Conservation (phyloP, 139 green algal species). For the Picochlorum sp. region DNA sequence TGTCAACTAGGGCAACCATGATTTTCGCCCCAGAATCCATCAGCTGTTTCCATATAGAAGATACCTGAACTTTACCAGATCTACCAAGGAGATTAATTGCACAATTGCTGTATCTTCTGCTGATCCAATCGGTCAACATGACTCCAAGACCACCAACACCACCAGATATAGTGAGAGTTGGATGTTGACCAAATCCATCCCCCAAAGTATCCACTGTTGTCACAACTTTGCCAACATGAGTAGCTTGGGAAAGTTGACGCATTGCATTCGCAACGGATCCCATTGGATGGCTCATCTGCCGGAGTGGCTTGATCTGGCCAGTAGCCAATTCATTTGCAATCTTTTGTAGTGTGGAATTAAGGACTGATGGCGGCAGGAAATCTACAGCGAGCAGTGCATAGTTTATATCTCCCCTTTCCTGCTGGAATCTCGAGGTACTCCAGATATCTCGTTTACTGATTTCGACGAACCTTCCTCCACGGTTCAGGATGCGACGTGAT, state of each 20-base stretch:
- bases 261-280: slow-evolving; percentile 40
- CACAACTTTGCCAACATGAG: slow-evolving; percentile 73
- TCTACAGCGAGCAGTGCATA: slow-evolving; percentile 70
- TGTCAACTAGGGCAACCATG: slow-evolving; percentile 9
- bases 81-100: slow-evolving; percentile 12
- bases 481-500: slow-evolving; percentile 43
- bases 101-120: neutral
- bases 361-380: slow-evolving; percentile 53
- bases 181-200: too few species aligned
- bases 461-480: slow-evolving; percentile 55
- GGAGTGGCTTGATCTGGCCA: slow-evolving; percentile 36
- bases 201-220: neutral
- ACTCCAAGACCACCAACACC: slow-evolving; percentile 11
- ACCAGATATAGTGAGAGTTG: neutral
- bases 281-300: slow-evolving; percentile 28
- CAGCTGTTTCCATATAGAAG: neutral
- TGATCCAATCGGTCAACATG: slow-evolving; percentile 14
- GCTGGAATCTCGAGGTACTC: slow-evolving; percentile 33
- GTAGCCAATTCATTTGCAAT: slow-evolving; percentile 24
- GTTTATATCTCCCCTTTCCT: slow-evolving; percentile 58
- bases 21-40: slow-evolving; percentile 5
- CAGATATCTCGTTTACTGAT: slow-evolving; percentile 83
- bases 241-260: slow-evolving; percentile 62
- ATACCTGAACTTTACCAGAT: slow-evolving; percentile 1
- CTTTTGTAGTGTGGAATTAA: slow-evolving; percentile 26